Evolutionary conservation across 2,329 filamentous ascomycete genomes (phyloP).

Genomic region (Pseudogymnoascus sp.): DNA sequence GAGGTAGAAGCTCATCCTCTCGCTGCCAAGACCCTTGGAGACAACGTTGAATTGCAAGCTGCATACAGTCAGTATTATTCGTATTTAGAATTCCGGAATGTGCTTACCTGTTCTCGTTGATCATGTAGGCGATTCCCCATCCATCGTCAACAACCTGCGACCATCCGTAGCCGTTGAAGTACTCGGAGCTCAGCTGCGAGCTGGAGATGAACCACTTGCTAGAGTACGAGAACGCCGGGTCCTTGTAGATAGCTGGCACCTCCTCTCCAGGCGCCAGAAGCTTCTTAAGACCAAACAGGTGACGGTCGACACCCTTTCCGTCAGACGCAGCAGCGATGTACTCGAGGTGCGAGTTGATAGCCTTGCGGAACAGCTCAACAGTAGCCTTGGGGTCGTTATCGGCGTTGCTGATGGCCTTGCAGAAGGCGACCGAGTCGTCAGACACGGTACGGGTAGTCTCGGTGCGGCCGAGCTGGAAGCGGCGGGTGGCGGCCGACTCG

Average conservation of each 20-base stretch:
- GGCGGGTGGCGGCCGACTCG: constrained; percentile 88
- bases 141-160: constrained; percentile 93
- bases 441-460: constrained; percentile 92
- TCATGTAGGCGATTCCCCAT: constrained; percentile 99
- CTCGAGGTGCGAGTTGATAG: constrained; percentile 72
- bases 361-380: constrained; percentile 70
- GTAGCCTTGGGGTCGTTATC: constrained; percentile 54
- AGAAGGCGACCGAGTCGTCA: constrained; percentile 86
- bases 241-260: constrained; percentile 73
- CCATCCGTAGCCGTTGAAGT: constrained; percentile 99
- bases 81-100: neutral
- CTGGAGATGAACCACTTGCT: constrained; percentile 83
- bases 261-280: constrained; percentile 73
- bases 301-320: constrained; percentile 88
- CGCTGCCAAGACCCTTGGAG: constrained; percentile 81
- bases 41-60: constrained; percentile 98
- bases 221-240: constrained; percentile 78
- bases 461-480: constrained; percentile 92
- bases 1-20: constrained; percentile 91
- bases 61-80: constrained; percentile 7
- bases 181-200: constrained; percentile 87
- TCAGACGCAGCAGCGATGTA: constrained; percentile 87
- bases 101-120: constrained; percentile 85
- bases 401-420: constrained; percentile 72
- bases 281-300: constrained; percentile 96